These are phyloP conservation scores for Athelia psychrophila DNA, from an alignment of 1,284 basidiomycete species.

Conservation along the genomic window DNA sequence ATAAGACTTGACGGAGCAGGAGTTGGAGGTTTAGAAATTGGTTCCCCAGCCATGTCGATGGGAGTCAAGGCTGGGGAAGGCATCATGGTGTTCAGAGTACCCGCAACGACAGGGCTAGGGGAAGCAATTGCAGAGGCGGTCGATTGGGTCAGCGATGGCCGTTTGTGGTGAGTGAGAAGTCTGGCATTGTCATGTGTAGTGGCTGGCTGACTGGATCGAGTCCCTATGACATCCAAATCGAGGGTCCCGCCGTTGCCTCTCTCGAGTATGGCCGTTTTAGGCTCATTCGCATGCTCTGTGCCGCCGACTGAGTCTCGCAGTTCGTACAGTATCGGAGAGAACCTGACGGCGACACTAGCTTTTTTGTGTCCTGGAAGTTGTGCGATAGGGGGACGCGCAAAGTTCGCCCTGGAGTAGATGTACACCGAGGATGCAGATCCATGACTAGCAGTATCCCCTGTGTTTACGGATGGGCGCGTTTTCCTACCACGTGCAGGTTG, in stretches of 20 bases:
- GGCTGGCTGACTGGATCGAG: slow-evolving; percentile 23
- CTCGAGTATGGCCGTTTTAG: slow-evolving; percentile 56
- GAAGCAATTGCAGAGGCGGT: slow-evolving; percentile 25
- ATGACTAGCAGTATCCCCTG: slow-evolving; percentile 27
- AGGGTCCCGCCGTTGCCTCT: slow-evolving; percentile 69
- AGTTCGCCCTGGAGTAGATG: slow-evolving; percentile 94
- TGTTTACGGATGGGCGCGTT: slow-evolving; percentile 41
- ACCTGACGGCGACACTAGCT: slow-evolving; percentile 89
- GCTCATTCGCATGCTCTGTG: slow-evolving; percentile 35
- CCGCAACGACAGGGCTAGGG: slow-evolving; percentile 31
- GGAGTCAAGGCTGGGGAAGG: slow-evolving; percentile 61
- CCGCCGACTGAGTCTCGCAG: slow-evolving; percentile 61
- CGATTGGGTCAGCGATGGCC: not conserved
- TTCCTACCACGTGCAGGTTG: slow-evolving; percentile 54
- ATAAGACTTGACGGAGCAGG: slow-evolving; percentile 30
- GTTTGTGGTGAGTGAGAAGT: slow-evolving; percentile 11
- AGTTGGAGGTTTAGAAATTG: slow-evolving; percentile 57
- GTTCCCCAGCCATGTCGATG: slow-evolving; percentile 48
- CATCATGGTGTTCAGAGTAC: slow-evolving; percentile 23
- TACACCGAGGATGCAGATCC: slow-evolving; percentile 72
- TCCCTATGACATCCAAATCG: slow-evolving; percentile 57
- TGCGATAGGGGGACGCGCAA: slow-evolving; percentile 88
- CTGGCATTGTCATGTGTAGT: slow-evolving; percentile 6
- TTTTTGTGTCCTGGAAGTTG: slow-evolving; percentile 97
- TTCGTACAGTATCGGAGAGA: slow-evolving; percentile 93